Evolutionary conservation across 441 rosid species (phyloP).

Genomic region (Pelargonium australe): DNA sequence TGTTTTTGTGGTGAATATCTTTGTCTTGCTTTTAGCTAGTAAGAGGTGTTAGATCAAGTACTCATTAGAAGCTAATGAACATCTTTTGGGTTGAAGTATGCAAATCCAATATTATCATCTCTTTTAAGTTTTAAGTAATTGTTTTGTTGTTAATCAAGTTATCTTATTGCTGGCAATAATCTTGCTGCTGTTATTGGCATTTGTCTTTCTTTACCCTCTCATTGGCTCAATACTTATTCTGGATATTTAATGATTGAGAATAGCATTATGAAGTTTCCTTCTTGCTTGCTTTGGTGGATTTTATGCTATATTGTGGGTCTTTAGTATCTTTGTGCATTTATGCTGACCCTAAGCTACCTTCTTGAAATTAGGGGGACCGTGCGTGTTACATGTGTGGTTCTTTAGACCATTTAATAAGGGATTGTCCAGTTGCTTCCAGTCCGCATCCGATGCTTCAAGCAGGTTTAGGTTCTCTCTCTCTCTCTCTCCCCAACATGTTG

Average conservation of each 20-base stretch:
- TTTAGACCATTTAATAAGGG: slow-evolving; percentile 43
- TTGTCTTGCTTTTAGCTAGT: neutral
- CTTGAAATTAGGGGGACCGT: slow-evolving; percentile 33
- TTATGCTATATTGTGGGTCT: neutral
- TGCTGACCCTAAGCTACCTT: slow-evolving; percentile 14
- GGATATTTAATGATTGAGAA: neutral
- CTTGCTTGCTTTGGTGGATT: neutral
- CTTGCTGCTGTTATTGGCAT: neutral
- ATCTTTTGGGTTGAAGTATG: neutral
- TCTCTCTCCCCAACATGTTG: neutral
- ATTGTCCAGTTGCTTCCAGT: slow-evolving; percentile 37
- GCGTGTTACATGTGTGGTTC: slow-evolving; percentile 50
- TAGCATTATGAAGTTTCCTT: neutral
- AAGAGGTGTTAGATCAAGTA: neutral
- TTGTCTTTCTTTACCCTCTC: neutral
- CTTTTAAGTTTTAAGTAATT: neutral
- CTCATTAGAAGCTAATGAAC: neutral
- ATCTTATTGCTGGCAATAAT: neutral
- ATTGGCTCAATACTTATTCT: neutral
- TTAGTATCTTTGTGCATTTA: neutral
- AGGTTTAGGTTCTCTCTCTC: slow-evolving; percentile 24
- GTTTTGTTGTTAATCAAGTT: neutral
- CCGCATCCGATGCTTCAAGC: slow-evolving; percentile 29
- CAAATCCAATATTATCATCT: neutral
- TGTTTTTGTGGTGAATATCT: neutral